Conservation (phyloP, 768 basidiomycete genomes). For the Termitomyces sp. region DNA sequence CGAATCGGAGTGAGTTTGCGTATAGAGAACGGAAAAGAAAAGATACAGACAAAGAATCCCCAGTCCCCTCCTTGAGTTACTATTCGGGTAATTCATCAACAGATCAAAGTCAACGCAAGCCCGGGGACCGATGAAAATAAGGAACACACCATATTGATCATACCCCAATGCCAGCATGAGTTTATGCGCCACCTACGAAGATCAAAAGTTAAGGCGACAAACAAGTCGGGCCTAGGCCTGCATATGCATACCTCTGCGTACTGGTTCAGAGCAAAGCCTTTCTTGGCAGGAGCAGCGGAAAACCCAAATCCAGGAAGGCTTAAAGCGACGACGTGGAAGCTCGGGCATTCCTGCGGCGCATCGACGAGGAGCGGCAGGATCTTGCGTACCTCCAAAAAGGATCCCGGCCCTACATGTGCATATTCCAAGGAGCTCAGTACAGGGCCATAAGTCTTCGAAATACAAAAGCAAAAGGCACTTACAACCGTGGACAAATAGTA, state of each 20-base stretch:
- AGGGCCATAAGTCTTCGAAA: not conserved
- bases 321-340: slow-evolving; percentile 56
- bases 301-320: slow-evolving; percentile 61
- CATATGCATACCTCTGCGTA: slow-evolving; percentile 36
- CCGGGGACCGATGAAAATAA: not conserved
- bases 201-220: not conserved
- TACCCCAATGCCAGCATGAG: slow-evolving; percentile 45
- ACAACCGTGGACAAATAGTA: slow-evolving; percentile 62
- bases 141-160: slow-evolving; percentile 34
- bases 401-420: slow-evolving; percentile 46
- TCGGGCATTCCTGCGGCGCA: slow-evolving; percentile 37
- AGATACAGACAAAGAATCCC: not conserved
- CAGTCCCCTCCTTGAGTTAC: not conserved
- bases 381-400: slow-evolving; percentile 52
- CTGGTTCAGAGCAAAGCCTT: slow-evolving; percentile 43
- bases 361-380: slow-evolving; percentile 47
- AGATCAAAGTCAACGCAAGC: not conserved
- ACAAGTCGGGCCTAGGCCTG: slow-evolving; percentile 17
- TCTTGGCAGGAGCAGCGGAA: slow-evolving; percentile 48
- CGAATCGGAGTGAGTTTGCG: not conserved
- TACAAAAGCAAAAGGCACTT: not conserved
- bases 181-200: slow-evolving; percentile 35
- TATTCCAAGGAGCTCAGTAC: not conserved
- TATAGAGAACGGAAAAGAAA: not conserved
- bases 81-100: not conserved